Percentiles rank a stretch among this genome's conserved stretches.
These are phyloP conservation scores for Gossypium ekmanianum DNA, from an alignment of 345 rosid genomes.

Conservation along the genomic window DNA sequence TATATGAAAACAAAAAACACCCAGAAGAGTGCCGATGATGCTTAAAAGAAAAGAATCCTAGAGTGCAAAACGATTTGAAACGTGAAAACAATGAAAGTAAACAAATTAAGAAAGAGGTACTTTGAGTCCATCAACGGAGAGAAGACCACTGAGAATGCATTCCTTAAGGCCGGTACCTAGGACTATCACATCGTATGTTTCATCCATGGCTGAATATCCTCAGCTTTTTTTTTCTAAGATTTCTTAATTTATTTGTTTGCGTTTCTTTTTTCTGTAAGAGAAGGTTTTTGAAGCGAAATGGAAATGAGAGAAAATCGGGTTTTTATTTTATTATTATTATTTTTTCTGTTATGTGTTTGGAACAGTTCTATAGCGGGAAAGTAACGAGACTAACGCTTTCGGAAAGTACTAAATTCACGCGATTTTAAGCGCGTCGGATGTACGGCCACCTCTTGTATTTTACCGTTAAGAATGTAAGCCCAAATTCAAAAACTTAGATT, in stretches of 20 bases:
- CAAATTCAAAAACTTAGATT: no score
- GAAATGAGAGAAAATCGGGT: background rate
- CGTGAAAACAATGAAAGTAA: background rate
- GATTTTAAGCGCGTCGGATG: slow-evolving; percentile 13
- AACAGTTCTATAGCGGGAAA: slow-evolving; percentile 41
- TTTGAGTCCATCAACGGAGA: slow-evolving; percentile 92
- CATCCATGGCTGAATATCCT: slow-evolving; percentile 51
- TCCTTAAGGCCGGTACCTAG: slow-evolving; percentile 93
- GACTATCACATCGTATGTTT: slow-evolving; percentile 89
- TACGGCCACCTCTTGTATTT: background rate
- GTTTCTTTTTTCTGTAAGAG: background rate
- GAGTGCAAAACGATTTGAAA: background rate
- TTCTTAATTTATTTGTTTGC: background rate
- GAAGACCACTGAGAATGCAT: slow-evolving; percentile 93
- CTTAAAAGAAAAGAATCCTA: background rate
- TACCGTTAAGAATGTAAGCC: background rate
- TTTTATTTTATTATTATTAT: background rate
- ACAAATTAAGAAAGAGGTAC: slow-evolving; percentile 26
- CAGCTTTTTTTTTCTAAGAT: background rate
- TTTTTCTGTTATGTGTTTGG: background rate
- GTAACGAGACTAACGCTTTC: slow-evolving; percentile 22
- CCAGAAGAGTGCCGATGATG: background rate
- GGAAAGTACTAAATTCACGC: slow-evolving; percentile 8
- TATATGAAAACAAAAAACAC: background rate
- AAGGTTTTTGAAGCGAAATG: background rate